These are phyloP conservation scores for Schwanniomyces vanrijiae DNA, from an alignment of 805 yeast genomes.

Conservation along the genomic window DNA sequence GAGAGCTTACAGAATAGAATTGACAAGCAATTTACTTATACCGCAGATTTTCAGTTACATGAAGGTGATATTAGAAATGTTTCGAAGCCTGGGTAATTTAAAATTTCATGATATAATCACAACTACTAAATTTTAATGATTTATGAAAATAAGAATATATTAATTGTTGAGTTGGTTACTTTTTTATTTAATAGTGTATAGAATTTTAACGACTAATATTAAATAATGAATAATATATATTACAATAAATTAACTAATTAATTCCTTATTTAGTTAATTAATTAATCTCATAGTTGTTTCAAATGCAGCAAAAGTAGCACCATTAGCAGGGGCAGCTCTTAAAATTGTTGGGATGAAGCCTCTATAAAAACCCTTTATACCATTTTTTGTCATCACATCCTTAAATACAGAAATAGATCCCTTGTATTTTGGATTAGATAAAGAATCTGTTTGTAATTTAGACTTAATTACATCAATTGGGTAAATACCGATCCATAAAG, in stretches of 20 bases:
- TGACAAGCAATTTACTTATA: neutral
- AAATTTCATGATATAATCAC: neutral
- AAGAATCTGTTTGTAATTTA: constrained; percentile 68
- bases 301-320: constrained; percentile 92
- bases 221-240: neutral
- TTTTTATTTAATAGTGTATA: neutral
- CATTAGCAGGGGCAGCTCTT: constrained; percentile 98
- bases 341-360: constrained; percentile 91
- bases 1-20: neutral
- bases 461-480: constrained; percentile 94
- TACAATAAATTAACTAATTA: constrained; percentile 18
- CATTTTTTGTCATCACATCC: constrained; percentile 55
- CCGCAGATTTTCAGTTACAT: constrained; percentile 9
- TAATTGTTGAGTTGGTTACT: neutral
- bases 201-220: neutral
- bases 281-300: constrained; percentile 80
- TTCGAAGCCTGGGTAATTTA: constrained; percentile 5
- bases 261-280: constrained; percentile 31
- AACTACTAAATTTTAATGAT: neutral
- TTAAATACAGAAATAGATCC: constrained; percentile 59
- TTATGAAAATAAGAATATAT: neutral
- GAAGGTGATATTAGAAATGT: constrained; percentile 5
- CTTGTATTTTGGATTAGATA: constrained; percentile 57
- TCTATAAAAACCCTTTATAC: constrained; percentile 77
- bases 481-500: constrained; percentile 81